Conservation (phyloP, 495 filamentous ascomycete genomes). For the Tuber melanosporum region DNA sequence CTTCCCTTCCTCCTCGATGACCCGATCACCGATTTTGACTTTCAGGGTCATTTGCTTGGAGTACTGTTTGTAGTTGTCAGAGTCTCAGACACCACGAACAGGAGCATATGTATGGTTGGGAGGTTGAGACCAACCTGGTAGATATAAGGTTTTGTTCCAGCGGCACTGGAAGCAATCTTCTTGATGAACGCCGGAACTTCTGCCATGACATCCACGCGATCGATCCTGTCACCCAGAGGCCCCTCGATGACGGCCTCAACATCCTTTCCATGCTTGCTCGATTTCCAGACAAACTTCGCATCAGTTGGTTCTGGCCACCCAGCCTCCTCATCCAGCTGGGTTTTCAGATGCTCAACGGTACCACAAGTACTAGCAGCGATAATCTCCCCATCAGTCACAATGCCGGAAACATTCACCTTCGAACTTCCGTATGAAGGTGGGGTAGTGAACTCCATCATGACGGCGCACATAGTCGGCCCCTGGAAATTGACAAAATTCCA, state of each 20-base stretch:
- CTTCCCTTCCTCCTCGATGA: constrained; percentile 65
- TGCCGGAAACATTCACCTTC: constrained; percentile 73
- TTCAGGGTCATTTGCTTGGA: constrained; percentile 59
- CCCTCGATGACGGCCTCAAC: constrained; percentile 64
- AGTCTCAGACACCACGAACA: neutral
- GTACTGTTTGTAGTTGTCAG: constrained; percentile 27
- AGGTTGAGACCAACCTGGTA: constrained; percentile 63
- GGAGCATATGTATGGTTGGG: neutral
- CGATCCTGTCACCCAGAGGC: constrained; percentile 60
- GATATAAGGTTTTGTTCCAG: constrained; percentile 91
- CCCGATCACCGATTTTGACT: constrained; percentile 72
- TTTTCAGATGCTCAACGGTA: constrained; percentile 59
- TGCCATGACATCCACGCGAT: constrained; percentile 91
- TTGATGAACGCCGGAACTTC: constrained; percentile 95
- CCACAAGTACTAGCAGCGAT: constrained; percentile 62
- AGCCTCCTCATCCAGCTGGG: constrained; percentile 63
- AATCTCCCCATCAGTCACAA: constrained; percentile 74
- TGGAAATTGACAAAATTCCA: constrained; percentile 96
- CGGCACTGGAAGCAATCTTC: constrained; percentile 75
- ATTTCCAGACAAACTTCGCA: constrained; percentile 71
- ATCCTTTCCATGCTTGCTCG: constrained; percentile 66
- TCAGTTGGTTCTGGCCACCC: constrained; percentile 82
- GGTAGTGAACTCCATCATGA: constrained; percentile 94
- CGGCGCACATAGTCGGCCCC: constrained; percentile 71
- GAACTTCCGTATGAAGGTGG: constrained; percentile 91